Percentiles rank a stretch among this genome's conserved stretches.
phyloP scores from a whole-genome alignment of 495 filamentous ascomycete species.

The Lasiosphaeria hispida region DNA sequence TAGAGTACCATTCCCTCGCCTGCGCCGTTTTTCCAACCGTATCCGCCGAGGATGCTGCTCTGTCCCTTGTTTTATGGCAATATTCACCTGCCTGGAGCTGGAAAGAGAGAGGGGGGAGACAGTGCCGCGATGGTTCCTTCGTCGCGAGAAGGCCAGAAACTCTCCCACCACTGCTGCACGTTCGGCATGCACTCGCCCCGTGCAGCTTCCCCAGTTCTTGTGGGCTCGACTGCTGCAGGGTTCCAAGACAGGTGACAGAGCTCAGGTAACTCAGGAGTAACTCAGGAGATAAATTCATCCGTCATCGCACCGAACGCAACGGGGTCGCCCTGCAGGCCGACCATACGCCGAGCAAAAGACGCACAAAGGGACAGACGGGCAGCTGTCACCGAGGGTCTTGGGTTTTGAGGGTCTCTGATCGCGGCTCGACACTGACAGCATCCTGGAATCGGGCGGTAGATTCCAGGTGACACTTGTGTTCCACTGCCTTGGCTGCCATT shows the following conservation, averaged over 20 bases:
- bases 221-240: slow-evolving; percentile 1
- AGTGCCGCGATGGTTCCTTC: too few species aligned
- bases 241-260: neutral
- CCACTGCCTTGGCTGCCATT: neutral
- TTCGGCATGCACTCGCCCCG: neutral
- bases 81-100: too few species aligned
- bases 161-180: neutral
- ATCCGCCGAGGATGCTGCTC: too few species aligned
- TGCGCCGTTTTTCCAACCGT: too few species aligned
- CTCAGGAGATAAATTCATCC: neutral
- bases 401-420: neutral
- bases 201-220: slow-evolving; percentile 4
- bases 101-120: too few species aligned
- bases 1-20: neutral
- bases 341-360: neutral
- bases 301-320: neutral
- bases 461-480: slow-evolving; percentile 1
- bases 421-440: slow-evolving; percentile 15
- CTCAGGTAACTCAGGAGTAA: neutral
- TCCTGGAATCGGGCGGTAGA: slow-evolving; percentile 10
- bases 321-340: neutral
- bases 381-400: slow-evolving; percentile 7
- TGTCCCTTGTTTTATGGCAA: too few species aligned
- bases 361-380: slow-evolving; percentile 10
- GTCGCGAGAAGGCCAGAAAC: too few species aligned